Evolutionary conservation across 108 stramenopile species (phyloP).

Genomic region (Nitzschia inconspicua): DNA sequence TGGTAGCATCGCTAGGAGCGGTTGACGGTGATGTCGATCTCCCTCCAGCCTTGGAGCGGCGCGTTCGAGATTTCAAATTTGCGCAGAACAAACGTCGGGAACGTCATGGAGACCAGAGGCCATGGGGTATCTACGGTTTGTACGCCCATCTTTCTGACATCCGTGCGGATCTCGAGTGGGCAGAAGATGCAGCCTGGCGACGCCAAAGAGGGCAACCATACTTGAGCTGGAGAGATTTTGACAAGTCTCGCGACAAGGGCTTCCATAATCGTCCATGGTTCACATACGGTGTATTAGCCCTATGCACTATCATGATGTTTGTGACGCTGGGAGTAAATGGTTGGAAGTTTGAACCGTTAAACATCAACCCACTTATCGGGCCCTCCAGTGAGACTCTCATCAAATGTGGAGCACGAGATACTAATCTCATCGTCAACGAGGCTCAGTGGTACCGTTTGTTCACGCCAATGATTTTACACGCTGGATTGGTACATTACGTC

Average conservation of each 20-base stretch:
- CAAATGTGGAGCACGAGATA: conserved; percentile 80
- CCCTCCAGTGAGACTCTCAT: conserved; percentile 82
- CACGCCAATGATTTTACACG: conserved; percentile 92
- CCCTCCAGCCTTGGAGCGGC: conserved; percentile 39
- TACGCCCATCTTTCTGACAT: conserved; percentile 70
- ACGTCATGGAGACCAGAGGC: conserved; percentile 53
- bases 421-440: conserved; percentile 76
- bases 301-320: conserved; percentile 65
- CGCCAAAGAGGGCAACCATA: conserved; percentile 56
- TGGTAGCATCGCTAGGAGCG: conserved; percentile 1
- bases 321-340: conserved; percentile 64
- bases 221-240: conserved; percentile 74
- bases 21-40: not conserved
- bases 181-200: conserved; percentile 85
- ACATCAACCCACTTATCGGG: conserved; percentile 88
- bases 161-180: conserved; percentile 78
- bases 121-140: conserved; percentile 76
- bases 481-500: conserved; percentile 91
- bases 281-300: conserved; percentile 53
- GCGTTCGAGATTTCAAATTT: conserved; percentile 79
- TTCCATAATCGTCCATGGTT: conserved; percentile 60
- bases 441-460: conserved; percentile 87
- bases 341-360: conserved; percentile 79
- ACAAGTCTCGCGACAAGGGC: conserved; percentile 37
- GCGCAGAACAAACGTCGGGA: conserved; percentile 81